Base-by-base conservation (phyloP, 208 protist species). In the Trypanosoma melophagium region DNA sequence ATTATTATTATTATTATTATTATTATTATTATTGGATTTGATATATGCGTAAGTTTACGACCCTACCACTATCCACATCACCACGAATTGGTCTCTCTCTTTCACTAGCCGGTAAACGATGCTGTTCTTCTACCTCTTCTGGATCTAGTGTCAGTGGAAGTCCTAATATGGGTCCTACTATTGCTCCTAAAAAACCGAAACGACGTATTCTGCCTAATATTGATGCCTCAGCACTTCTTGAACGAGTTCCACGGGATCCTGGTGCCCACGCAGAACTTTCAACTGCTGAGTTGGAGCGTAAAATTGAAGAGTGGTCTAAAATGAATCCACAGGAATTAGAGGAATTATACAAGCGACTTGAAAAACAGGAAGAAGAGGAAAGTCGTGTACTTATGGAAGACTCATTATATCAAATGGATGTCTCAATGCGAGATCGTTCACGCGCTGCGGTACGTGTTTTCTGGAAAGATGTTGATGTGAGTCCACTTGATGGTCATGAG, bases 341-440 rank as follows among this genome's bases (percentile, higher is more conserved):
- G 64, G 71, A 84, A 63, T 69, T 89, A 12, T 78, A 87, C 62
- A 44, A 62, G 38, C 73, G 80, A 59, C 75, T 92, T 22, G 86
- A 90, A 53, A 65, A 71, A 42, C 71, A 89, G 54, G 84, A 94
- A 72, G 71, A 90, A 28, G 83, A 79, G 60, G 87, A 83, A 57
- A 90, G 83, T 62, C 79, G 80, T 24, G 85, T 93, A 53, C 84
- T 96, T 19, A 74, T 65, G 55, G 84, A 94, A 60, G 91, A 96
- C 71, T 88, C 87, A 53, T 74, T 96, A 17, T 94, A 94, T 57
- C 91, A 96, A 72, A 94, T 96, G 88, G 91, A 96, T 44, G 85
- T 96, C 5, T 96, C 91, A 3, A 71, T 93, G 35, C 83, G 83
- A 60, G 74, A 87, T 28, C 86, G 85, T 54, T 78, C 74, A 56